These are phyloP conservation scores for Irpex sp. DNA, from an alignment of 1,284 basidiomycete species.

Conservation along the genomic window DNA sequence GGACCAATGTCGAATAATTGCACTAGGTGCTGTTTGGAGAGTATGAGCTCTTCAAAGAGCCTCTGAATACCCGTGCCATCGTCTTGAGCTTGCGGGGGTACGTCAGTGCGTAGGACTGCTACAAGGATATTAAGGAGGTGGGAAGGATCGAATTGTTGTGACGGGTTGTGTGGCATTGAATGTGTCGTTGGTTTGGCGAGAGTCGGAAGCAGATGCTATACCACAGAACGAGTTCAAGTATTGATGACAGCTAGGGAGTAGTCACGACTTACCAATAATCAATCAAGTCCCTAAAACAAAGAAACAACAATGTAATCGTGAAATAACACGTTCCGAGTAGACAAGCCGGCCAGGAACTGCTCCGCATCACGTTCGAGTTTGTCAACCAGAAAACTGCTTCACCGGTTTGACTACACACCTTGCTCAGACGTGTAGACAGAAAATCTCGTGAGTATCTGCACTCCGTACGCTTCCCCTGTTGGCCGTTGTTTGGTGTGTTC, in stretches of 20 bases:
- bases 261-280: not conserved
- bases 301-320: not conserved
- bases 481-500: too few species aligned
- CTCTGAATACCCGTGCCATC: slow-evolving; percentile 35
- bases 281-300: not conserved
- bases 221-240: not conserved
- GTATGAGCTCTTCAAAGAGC: slow-evolving; percentile 68
- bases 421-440: not conserved
- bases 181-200: not conserved
- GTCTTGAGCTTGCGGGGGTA: not conserved
- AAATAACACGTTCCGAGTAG: not conserved
- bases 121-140: not conserved
- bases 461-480: not conserved
- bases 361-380: not conserved
- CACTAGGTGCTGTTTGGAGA: slow-evolving; percentile 54
- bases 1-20: slow-evolving; percentile 60
- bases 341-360: not conserved
- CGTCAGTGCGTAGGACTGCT: not conserved
- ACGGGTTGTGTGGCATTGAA: not conserved
- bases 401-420: not conserved
- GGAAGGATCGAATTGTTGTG: not conserved
- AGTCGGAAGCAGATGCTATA: not conserved
- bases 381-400: not conserved
- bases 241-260: not conserved
- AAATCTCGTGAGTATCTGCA: not conserved